Conservation (phyloP, 257 asterid genomes). For the Lycium ferocissimum region DNA sequence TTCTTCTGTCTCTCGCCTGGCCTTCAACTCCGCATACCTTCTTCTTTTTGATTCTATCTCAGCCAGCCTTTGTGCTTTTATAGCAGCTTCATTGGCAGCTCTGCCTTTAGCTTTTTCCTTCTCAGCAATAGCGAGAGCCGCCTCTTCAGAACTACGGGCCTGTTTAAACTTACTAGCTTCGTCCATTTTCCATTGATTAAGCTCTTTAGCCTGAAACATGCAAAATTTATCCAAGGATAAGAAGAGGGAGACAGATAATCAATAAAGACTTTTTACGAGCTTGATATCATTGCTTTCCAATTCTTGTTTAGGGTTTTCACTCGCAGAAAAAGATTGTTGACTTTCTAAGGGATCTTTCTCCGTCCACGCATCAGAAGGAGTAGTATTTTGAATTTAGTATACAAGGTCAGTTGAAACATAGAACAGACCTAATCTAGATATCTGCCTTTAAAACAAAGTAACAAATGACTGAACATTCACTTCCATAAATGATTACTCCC, state of each 20-base stretch:
- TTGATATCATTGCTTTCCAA: not conserved
- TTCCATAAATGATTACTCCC: not conserved
- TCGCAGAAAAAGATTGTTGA: not conserved
- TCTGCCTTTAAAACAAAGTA: not conserved
- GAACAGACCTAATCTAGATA: not conserved
- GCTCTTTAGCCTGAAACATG: conserved; percentile 34
- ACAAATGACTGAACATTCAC: not conserved
- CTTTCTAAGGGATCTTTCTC: not conserved
- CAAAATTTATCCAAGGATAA: not conserved
- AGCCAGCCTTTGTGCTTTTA: conserved; percentile 37
- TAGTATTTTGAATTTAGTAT: not conserved
- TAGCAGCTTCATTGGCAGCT: conserved; percentile 36
- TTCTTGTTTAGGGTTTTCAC: not conserved
- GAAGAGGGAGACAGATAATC: not conserved
- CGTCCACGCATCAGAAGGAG: not conserved
- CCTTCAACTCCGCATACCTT: conserved; percentile 35
- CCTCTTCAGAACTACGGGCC: conserved; percentile 32
- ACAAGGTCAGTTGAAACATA: not conserved
- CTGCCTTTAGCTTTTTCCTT: conserved; percentile 34
- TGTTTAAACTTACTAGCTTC: conserved; percentile 31
- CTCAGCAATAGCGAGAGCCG: conserved; percentile 34
- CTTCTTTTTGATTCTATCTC: conserved; percentile 36
- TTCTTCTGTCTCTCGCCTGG: conserved; percentile 32
- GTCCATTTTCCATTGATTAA: conserved; percentile 35
- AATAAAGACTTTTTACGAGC: not conserved